Percentiles rank a stretch among this genome's conserved stretches.
Evolutionary conservation across 352 stramenopile species (phyloP).

Genomic region (Pythium rishiriense): DNA sequence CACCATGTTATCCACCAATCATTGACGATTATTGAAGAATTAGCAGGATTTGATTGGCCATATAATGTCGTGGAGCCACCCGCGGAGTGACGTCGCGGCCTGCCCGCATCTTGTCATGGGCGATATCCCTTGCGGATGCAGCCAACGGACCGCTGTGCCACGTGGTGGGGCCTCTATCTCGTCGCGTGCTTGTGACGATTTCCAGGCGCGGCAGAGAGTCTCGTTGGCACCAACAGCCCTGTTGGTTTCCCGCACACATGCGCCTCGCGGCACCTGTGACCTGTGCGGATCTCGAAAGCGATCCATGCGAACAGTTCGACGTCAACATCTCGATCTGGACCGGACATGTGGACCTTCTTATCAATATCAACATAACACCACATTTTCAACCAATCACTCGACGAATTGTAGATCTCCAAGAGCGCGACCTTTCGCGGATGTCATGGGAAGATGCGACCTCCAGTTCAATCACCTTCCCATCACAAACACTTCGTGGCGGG

Average conservation of each 20-base stretch:
- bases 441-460: not conserved
- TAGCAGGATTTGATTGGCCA: conserved; percentile 11
- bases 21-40: not conserved
- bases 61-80: not conserved
- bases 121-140: not conserved
- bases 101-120: conserved; percentile 1
- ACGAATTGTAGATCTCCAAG: too few relatives aligned
- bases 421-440: not conserved
- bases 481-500: too few relatives aligned
- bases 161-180: not conserved
- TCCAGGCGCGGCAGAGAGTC: not conserved
- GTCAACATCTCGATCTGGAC: too few relatives aligned
- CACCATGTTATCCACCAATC: conserved; percentile 26
- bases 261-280: not conserved
- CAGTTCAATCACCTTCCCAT: too few relatives aligned
- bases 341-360: too few relatives aligned
- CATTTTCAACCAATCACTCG: too few relatives aligned
- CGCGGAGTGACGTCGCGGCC: conserved; percentile 13
- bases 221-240: too few relatives aligned
- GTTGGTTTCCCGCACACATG: not conserved
- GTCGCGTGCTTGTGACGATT: not conserved
- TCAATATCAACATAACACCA: too few relatives aligned
- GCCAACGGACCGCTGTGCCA: not conserved
- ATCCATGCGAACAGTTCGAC: not conserved
- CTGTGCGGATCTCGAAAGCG: not conserved